Conservation (phyloP, 2,329 filamentous ascomycete genomes). For the Talaromyces islandicus region DNA sequence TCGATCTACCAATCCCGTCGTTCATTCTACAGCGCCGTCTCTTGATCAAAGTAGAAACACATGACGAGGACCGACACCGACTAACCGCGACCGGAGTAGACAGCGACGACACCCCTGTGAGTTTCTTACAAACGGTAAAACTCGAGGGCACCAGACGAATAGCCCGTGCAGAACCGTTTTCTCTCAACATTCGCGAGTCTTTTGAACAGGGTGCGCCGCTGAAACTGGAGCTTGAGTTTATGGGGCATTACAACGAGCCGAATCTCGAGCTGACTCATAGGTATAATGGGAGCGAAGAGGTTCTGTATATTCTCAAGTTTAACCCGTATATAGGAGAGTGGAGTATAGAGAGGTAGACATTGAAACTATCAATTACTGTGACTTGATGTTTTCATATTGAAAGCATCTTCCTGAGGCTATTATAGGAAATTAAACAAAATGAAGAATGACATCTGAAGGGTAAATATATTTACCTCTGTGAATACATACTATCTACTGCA, state of each 20-base stretch:
- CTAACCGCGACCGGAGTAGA: neutral
- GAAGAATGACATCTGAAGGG: no score
- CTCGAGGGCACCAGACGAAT: neutral
- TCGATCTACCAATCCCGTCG: neutral
- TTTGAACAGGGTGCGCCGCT: slow-evolving; percentile 12
- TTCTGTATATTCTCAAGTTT: slow-evolving; percentile 16
- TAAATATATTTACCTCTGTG: no score
- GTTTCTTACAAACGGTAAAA: neutral
- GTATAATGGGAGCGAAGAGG: slow-evolving; percentile 2
- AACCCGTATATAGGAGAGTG: slow-evolving; percentile 15
- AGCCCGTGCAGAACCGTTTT: neutral
- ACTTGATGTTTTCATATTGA: no score
- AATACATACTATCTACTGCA: neutral
- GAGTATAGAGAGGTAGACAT: neutral
- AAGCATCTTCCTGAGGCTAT: no score
- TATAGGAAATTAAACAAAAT: neutral
- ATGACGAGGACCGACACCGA: neutral
- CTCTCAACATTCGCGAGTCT: neutral
- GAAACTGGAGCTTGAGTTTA: slow-evolving; percentile 42
- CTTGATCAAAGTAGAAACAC: neutral
- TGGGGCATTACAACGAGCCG: slow-evolving; percentile 44
- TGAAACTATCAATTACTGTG: no score
- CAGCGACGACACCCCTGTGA: neutral
- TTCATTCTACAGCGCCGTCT: neutral
- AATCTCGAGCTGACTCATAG: slow-evolving; percentile 27